Conservation (phyloP, 495 filamentous ascomycete genomes). For the Aspergillus haitiensis region DNA sequence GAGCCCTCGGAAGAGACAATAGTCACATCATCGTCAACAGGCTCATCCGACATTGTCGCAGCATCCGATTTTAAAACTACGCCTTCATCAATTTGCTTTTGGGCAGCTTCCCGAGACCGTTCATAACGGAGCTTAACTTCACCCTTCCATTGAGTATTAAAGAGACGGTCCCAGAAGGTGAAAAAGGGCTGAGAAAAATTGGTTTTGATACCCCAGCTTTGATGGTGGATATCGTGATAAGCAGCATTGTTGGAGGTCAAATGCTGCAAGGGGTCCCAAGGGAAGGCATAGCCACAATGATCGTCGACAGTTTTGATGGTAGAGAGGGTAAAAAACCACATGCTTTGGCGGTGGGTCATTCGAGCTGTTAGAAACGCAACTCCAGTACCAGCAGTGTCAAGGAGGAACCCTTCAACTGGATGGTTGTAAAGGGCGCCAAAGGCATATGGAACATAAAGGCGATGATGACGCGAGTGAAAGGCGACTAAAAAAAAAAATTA, state of each 20-base stretch:
- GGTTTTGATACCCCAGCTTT: slow-evolving; percentile 93
- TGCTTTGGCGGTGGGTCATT: slow-evolving; percentile 75
- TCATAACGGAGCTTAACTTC: slow-evolving; percentile 48
- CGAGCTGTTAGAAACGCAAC: slow-evolving; percentile 74
- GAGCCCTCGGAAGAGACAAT: slow-evolving; percentile 36
- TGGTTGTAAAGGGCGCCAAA: slow-evolving; percentile 98
- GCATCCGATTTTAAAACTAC: slow-evolving; percentile 20
- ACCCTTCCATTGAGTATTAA: slow-evolving; percentile 49
- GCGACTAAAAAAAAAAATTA: slow-evolving; percentile 52
- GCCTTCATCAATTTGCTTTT: slow-evolving; percentile 42
- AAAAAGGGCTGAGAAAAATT: slow-evolving; percentile 57
- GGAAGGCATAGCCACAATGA: slow-evolving; percentile 93
- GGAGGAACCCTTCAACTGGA: slow-evolving; percentile 81
- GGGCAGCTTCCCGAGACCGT: slow-evolving; percentile 42
- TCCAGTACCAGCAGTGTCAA: slow-evolving; percentile 85
- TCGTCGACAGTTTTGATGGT: slow-evolving; percentile 97
- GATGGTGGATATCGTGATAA: slow-evolving; percentile 97
- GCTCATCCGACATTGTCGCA: slow-evolving; percentile 10
- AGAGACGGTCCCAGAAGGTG: slow-evolving; percentile 52
- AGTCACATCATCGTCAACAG: slow-evolving; percentile 20
- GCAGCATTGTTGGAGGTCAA: slow-evolving; percentile 89
- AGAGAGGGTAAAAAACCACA: slow-evolving; percentile 79
- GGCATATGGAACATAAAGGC: slow-evolving; percentile 94
- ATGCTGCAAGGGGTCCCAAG: slow-evolving; percentile 90
- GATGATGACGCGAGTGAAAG: slow-evolving; percentile 93